Percentiles rank a stretch among this genome's conserved stretches.
Conservation (phyloP, 164 flowering plant species). For the Stephania yunnanensis region DNA sequence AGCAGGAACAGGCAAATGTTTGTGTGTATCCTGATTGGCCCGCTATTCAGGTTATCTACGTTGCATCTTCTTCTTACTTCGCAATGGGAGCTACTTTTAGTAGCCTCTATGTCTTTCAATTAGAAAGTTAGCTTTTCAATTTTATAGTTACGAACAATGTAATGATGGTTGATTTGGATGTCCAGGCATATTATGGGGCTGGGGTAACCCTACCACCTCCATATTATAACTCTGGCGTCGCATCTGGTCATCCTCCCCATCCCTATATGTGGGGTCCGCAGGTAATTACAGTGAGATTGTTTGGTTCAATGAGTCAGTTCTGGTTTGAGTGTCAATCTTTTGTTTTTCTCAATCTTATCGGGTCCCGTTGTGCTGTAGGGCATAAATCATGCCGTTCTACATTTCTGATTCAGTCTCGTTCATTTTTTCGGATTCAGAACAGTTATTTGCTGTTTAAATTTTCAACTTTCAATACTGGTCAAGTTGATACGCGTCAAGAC, state of each 20-base stretch:
- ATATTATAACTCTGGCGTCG: constrained; percentile 51
- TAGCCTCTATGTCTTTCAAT: not conserved
- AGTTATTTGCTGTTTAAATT: not conserved
- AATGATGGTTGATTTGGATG: not conserved
- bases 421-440: not conserved
- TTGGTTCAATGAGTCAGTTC: not conserved
- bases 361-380: not conserved
- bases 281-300: constrained; percentile 37
- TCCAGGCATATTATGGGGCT: constrained; percentile 38
- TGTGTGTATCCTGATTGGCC: constrained; percentile 72
- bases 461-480: not conserved
- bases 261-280: constrained; percentile 84
- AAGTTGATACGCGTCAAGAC: not conserved
- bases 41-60: constrained; percentile 49
- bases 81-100: not conserved
- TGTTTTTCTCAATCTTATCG: not conserved
- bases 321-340: not conserved
- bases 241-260: constrained; percentile 77
- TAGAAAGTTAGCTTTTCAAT: not conserved
- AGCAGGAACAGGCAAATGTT: constrained; percentile 56
- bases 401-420: not conserved
- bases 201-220: constrained; percentile 33
- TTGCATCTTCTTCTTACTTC: not conserved
- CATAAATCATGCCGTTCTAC: not conserved
- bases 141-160: not conserved